Conservation (phyloP, 1,139 yeast genomes). For the Yamadazyma spencermartinsiae region DNA sequence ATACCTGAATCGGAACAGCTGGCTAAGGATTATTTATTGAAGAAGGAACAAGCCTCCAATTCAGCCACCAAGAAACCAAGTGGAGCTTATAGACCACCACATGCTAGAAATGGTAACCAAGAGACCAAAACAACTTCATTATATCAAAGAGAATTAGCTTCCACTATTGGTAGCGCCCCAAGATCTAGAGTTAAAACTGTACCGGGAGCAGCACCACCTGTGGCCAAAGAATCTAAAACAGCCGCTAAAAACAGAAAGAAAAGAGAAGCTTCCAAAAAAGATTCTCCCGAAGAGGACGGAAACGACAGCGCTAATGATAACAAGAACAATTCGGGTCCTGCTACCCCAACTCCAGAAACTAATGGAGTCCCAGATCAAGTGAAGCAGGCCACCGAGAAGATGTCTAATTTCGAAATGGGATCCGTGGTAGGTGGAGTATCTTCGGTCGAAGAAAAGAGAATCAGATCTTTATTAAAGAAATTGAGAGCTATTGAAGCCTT, state of each 20-base stretch:
- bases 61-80: slow-evolving; percentile 55
- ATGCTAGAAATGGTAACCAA: slow-evolving; percentile 52
- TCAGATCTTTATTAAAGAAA: slow-evolving; percentile 86
- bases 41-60: slow-evolving; percentile 39
- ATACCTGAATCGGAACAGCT: slow-evolving; percentile 71
- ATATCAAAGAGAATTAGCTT: slow-evolving; percentile 56
- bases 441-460: slow-evolving; percentile 85
- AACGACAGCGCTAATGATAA: neutral
- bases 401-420: slow-evolving; percentile 16
- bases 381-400: slow-evolving; percentile 14
- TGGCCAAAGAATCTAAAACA: slow-evolving; percentile 52
- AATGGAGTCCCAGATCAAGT: too few relatives aligned
- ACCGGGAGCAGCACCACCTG: slow-evolving; percentile 48
- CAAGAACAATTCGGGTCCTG: slow-evolving; percentile 18
- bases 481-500: slow-evolving; percentile 90
- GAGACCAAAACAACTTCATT: slow-evolving; percentile 47
- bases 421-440: slow-evolving; percentile 62
- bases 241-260: slow-evolving; percentile 79
- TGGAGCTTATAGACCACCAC: slow-evolving; percentile 96
- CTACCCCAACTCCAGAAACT: too few relatives aligned
- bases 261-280: slow-evolving; percentile 64
- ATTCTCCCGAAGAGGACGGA: slow-evolving; percentile 22
- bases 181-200: slow-evolving; percentile 33
- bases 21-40: slow-evolving; percentile 55
- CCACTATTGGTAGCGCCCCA: slow-evolving; percentile 25